Percentiles rank a stretch among this genome's conserved stretches.
These are phyloP conservation scores for Alternaria angustiovoidea DNA, from an alignment of 2,329 filamentous ascomycete genomes.

Conservation along the genomic window DNA sequence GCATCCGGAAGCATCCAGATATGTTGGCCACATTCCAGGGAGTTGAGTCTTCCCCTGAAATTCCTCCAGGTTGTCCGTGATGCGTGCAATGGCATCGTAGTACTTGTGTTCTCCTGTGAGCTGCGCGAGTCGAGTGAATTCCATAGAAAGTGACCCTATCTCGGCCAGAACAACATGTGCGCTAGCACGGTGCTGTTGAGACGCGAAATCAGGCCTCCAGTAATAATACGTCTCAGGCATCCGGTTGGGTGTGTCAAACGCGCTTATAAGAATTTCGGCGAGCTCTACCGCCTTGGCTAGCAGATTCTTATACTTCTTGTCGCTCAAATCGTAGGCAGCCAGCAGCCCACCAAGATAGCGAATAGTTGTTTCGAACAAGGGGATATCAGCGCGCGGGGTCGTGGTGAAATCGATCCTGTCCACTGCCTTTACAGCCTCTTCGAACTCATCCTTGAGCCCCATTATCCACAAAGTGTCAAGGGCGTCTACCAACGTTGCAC, in stretches of 20 bases:
- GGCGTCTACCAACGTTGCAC: slow-evolving; percentile 82
- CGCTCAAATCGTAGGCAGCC: slow-evolving; percentile 73
- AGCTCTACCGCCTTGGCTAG: slow-evolving; percentile 70
- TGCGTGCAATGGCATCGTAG: slow-evolving; percentile 58
- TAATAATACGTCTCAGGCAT: slow-evolving; percentile 69
- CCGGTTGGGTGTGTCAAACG: slow-evolving; percentile 73
- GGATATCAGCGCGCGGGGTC: slow-evolving; percentile 61
- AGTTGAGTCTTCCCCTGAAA: slow-evolving; percentile 57
- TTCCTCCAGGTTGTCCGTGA: slow-evolving; percentile 54
- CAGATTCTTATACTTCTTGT: slow-evolving; percentile 59
- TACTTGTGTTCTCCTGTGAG: slow-evolving; percentile 57
- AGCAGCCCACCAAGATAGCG: slow-evolving; percentile 74
- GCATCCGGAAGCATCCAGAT: slow-evolving; percentile 54
- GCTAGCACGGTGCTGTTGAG: slow-evolving; percentile 52
- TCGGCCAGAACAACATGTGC: slow-evolving; percentile 56
- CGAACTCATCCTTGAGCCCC: slow-evolving; percentile 71
- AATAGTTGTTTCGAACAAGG: slow-evolving; percentile 76
- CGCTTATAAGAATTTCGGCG: slow-evolving; percentile 69
- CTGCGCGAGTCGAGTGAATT: slow-evolving; percentile 59
- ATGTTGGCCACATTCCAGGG: slow-evolving; percentile 60
- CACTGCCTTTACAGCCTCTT: slow-evolving; percentile 67
- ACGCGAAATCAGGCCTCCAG: slow-evolving; percentile 57
- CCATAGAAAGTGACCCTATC: slow-evolving; percentile 58
- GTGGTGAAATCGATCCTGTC: slow-evolving; percentile 68
- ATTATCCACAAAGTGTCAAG: slow-evolving; percentile 79